Base-by-base conservation (phyloP, 75 land plant species). In the Picea glauca region DNA sequence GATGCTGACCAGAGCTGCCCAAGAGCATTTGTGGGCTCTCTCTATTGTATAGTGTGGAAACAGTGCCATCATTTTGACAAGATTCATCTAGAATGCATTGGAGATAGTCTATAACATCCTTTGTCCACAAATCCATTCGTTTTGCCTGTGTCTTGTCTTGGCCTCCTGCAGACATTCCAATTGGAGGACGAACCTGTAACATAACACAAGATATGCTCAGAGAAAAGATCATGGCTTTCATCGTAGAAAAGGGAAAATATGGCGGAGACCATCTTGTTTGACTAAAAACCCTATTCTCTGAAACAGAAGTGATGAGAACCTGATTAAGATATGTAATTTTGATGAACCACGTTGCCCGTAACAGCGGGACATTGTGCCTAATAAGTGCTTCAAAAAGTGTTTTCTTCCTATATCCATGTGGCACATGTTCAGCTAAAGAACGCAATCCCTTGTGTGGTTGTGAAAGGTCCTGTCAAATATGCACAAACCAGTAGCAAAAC, bases 301-400 rank as follows among this genome's bases (percentile, higher is more conserved):
- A 33, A 72, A 35, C 67, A 62, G 13, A 43, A 40, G 33, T 70
- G n/a, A 75, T 8, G 3, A 20, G 2, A 59, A 97, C 99, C 98
- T 97, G 99, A 83, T 94, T 94, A 63, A 97, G 98, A 80, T 91
- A 94, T 18, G 84, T 86, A 63, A 97, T 88, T 90, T 93, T 97
- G 70, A 97, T 88, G 78, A 93, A 94, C 99, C 99, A 97, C 30
- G 99, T 88, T 62, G 98, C 99, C 79, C 99, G 88, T 35, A 97
- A 75, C 56, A 92, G 62, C 33, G 99, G 99, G 35, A 97, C 99
- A 83, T 94, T 91, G 79, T 94, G 89, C 70, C 83, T 91, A 40
- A 93, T 87, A 62, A 97, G 98, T 77, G 94, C 90, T 85, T 97
- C 99, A 85, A 94, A 88, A 32, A 97, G 89, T 62, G 88, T 56